Evolutionary conservation across 1,284 basidiomycete species (phyloP).

Genomic region (Ganoderma multipileum): DNA sequence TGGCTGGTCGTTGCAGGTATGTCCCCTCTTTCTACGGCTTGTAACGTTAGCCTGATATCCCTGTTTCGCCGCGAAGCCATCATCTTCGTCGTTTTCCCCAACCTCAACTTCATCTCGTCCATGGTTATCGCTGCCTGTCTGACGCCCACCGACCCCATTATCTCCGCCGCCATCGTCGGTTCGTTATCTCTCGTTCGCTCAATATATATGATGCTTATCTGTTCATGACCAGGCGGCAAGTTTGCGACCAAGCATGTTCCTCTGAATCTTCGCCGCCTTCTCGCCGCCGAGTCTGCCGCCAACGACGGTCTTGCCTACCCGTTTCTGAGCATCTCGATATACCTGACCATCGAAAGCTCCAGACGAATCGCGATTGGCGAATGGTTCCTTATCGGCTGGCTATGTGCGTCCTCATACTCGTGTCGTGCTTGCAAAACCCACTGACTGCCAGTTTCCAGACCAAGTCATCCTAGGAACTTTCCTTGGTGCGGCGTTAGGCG

Average conservation of each 20-base stretch:
- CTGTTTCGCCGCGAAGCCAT: slow-evolving; percentile 19
- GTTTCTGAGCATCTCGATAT: slow-evolving; percentile 89
- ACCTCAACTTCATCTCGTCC: slow-evolving; percentile 73
- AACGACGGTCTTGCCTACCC: slow-evolving; percentile 93
- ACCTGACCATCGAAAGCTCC: slow-evolving; percentile 80
- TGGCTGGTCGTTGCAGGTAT: slow-evolving; percentile 74
- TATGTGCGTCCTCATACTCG: slow-evolving; percentile 55
- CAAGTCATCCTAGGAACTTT: slow-evolving; percentile 87
- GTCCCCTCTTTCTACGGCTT: slow-evolving; percentile 21
- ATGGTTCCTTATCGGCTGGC: slow-evolving; percentile 86
- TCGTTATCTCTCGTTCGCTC: slow-evolving; percentile 11
- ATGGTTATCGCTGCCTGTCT: slow-evolving; percentile 90
- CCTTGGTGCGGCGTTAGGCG: slow-evolving; percentile 82
- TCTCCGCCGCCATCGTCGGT: slow-evolving; percentile 71
- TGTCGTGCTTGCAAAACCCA: not conserved
- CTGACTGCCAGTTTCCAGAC: slow-evolving; percentile 52
- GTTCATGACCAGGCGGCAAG: slow-evolving; percentile 72
- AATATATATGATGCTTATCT: not conserved
- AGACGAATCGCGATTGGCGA: slow-evolving; percentile 70
- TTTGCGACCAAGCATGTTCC: slow-evolving; percentile 93
- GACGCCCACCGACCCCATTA: slow-evolving; percentile 93
- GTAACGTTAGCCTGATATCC: not conserved
- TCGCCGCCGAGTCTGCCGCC: slow-evolving; percentile 91
- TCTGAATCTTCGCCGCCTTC: slow-evolving; percentile 79
- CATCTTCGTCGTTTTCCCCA: slow-evolving; percentile 74